A percentile compares a stretch with the other conserved stretches of the same genome.
Evolutionary conservation across 1,284 basidiomycete genomes (phyloP).

Genomic region (Ganoderma lucidum): DNA sequence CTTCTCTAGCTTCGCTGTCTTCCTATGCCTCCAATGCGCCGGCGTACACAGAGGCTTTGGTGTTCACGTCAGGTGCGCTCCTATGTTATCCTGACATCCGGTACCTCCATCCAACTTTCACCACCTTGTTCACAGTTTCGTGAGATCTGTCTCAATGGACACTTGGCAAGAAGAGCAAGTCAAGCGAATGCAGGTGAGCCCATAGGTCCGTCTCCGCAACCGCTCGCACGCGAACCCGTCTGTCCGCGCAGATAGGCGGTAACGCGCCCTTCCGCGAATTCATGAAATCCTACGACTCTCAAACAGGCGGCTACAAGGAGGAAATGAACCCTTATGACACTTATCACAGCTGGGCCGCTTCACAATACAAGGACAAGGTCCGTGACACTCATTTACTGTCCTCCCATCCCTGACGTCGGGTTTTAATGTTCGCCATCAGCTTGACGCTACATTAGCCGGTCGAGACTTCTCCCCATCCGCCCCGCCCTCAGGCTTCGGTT

Average conservation of each 20-base stretch:
- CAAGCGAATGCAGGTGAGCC: slow-evolving; percentile 84
- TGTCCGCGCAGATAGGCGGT: slow-evolving; percentile 73
- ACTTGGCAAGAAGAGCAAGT: slow-evolving; percentile 94
- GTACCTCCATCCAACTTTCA: slow-evolving; percentile 14
- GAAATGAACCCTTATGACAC: slow-evolving; percentile 78
- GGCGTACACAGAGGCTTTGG: slow-evolving; percentile 90
- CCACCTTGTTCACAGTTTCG: slow-evolving; percentile 67
- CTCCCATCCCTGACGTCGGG: slow-evolving; percentile 5
- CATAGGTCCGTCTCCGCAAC: slow-evolving; percentile 22
- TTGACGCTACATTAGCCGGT: slow-evolving; percentile 74
- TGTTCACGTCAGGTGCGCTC: slow-evolving; percentile 78
- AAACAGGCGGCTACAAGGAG: slow-evolving; percentile 79
- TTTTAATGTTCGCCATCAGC: slow-evolving; percentile 48
- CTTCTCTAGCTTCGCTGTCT: slow-evolving; percentile 75
- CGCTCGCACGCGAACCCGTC: slow-evolving; percentile 20
- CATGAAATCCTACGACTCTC: slow-evolving; percentile 77
- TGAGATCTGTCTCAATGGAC: slow-evolving; percentile 94
- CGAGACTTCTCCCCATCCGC: slow-evolving; percentile 76
- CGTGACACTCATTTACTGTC: slow-evolving; percentile 25
- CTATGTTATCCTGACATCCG: background rate
- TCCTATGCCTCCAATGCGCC: slow-evolving; percentile 92
- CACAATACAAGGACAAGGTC: slow-evolving; percentile 93
- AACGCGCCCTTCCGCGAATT: slow-evolving; percentile 85
- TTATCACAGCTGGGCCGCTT: slow-evolving; percentile 92
- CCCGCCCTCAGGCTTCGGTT: slow-evolving; percentile 57